These are phyloP conservation scores for Trematosphaeria pertusa DNA, from an alignment of 2,329 filamentous ascomycete genomes.

Conservation along the genomic window DNA sequence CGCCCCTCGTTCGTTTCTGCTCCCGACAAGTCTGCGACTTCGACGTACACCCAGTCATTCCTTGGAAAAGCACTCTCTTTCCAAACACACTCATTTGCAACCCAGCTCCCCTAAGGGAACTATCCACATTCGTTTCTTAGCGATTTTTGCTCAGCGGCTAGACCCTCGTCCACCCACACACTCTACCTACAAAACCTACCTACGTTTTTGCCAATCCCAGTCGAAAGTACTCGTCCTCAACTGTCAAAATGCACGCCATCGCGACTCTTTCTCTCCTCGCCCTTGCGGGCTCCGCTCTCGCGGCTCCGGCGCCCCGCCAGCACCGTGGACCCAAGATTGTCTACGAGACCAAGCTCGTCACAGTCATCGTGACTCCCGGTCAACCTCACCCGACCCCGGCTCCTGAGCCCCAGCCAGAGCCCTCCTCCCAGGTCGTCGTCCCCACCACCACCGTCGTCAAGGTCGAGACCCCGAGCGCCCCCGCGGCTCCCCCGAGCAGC, in stretches of 20 bases:
- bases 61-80: conserved; percentile 25
- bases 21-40: conserved; percentile 42
- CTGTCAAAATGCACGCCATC: conserved; percentile 37
- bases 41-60: conserved; percentile 42
- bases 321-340: conserved; percentile 6
- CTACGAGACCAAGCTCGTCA: conserved; percentile 27
- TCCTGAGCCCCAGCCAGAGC: conserved; percentile 10
- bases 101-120: conserved; percentile 31
- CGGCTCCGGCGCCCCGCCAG: conserved; percentile 24
- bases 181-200: not conserved
- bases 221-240: too few species aligned
- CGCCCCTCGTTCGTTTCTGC: conserved; percentile 22
- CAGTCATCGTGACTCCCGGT: conserved; percentile 27
- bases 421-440: not conserved
- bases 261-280: conserved; percentile 34
- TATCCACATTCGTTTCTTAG: conserved; percentile 28
- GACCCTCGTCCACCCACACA: conserved; percentile 8
- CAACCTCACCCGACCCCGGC: not conserved
- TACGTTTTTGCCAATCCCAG: conserved; percentile 14
- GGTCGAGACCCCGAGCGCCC: not conserved
- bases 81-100: conserved; percentile 33
- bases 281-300: conserved; percentile 40
- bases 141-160: conserved; percentile 18
- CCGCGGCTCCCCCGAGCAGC: not conserved
- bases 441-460: not conserved